phyloP scores from a whole-genome alignment of 2,329 filamentous ascomycete species.

The Onygenales sp. region DNA sequence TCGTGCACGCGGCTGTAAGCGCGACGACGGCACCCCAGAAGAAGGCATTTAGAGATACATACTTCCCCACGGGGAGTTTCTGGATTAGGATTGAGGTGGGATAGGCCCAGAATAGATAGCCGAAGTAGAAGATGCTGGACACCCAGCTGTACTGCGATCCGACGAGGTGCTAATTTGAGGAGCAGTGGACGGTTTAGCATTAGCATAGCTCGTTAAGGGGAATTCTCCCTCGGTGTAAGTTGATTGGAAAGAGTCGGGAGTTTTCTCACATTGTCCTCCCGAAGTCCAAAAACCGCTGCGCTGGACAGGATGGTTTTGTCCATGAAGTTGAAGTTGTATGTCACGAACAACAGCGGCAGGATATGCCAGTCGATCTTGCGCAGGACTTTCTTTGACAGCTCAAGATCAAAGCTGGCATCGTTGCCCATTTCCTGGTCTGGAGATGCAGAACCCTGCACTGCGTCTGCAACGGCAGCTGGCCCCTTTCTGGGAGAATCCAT shows the following conservation, averaged over 20 bases:
- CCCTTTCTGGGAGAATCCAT: too few species aligned
- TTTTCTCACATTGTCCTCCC: conserved; percentile 16
- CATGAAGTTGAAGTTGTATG: conserved; percentile 53
- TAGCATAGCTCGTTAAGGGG: not conserved
- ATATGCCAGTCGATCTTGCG: conserved; percentile 48
- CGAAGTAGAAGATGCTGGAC: conserved; percentile 44
- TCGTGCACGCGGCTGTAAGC: conserved; percentile 38
- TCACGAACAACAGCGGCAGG: conserved; percentile 48
- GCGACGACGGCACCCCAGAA: conserved; percentile 42
- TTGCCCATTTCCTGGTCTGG: not conserved
- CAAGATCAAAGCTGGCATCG: not conserved
- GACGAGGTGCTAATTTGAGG: conserved; percentile 36
- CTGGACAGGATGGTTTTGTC: conserved; percentile 51
- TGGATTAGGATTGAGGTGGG: conserved; percentile 33
- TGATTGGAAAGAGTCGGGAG: too few species aligned
- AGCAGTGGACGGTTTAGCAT: not conserved
- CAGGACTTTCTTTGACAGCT: conserved; percentile 26
- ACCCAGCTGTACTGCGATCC: conserved; percentile 44
- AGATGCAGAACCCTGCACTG: not conserved
- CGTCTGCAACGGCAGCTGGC: too few species aligned
- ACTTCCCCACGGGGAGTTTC: conserved; percentile 40
- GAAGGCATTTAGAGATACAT: conserved; percentile 37
- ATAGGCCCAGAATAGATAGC: conserved; percentile 39
- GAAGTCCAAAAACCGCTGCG: conserved; percentile 47
- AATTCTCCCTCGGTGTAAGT: too few species aligned